Percentiles rank a stretch among this genome's conserved stretches.
These are phyloP conservation scores for Auricularia heimuer DNA, from an alignment of 768 basidiomycete genomes.

Conservation along the genomic window DNA sequence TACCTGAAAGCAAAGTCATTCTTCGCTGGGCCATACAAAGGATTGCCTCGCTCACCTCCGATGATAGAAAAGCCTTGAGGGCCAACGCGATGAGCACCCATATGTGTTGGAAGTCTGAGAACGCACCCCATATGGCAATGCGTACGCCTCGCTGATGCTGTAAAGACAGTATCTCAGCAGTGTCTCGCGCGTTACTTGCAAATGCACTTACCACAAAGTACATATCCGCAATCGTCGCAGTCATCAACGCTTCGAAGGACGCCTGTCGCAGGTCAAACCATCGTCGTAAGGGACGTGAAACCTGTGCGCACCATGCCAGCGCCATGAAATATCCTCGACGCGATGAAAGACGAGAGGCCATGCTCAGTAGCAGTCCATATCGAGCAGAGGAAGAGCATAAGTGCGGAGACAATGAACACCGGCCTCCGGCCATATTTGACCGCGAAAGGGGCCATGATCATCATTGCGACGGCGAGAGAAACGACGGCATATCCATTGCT, in stretches of 20 bases:
- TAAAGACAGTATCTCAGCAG: not conserved
- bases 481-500: not conserved
- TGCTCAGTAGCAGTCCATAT: constrained; percentile 37
- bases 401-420: constrained; percentile 32
- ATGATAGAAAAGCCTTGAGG: constrained; percentile 14
- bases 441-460: constrained; percentile 27
- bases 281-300: not conserved
- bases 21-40: too few species aligned
- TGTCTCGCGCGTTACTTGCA: too few species aligned
- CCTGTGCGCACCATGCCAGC: constrained; percentile 30
- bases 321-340: constrained; percentile 36
- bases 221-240: constrained; percentile 12
- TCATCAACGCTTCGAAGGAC: constrained; percentile 13
- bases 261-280: constrained; percentile 12
- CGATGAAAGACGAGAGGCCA: constrained; percentile 31
- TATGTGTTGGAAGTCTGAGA: too few species aligned
- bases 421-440: constrained; percentile 38
- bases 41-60: too few species aligned
- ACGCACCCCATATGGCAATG: constrained; percentile 31
- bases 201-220: constrained; percentile 3
- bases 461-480: constrained; percentile 19
- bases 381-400: constrained; percentile 34
- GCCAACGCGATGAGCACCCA: constrained; percentile 18
- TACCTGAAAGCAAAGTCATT: too few species aligned
- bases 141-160: constrained; percentile 36